These are phyloP conservation scores for Cryphonectria radicalis DNA, from an alignment of 2,329 filamentous ascomycete species.

Conservation along the genomic window DNA sequence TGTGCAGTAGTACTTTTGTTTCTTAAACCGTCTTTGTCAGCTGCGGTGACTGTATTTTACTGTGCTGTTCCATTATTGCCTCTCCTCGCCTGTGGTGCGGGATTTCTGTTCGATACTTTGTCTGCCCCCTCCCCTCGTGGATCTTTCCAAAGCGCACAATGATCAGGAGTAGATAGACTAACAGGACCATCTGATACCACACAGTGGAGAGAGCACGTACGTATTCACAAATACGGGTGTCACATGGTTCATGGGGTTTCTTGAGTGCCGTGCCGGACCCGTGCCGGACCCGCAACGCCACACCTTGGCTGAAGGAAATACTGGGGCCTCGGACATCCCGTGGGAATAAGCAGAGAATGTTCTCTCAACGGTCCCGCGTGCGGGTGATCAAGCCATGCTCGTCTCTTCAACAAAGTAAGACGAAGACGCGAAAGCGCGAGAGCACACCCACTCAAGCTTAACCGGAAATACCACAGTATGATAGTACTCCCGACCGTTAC, in stretches of 20 bases:
- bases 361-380: neutral
- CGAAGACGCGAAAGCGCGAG: constrained; percentile 3
- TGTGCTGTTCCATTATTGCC: neutral
- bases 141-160: neutral
- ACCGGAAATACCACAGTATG: neutral
- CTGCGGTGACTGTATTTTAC: no score
- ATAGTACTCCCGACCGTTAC: no score
- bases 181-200: no score
- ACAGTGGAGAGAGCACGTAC: neutral
- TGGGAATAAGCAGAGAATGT: neutral
- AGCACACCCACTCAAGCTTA: neutral
- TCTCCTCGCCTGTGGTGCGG: neutral
- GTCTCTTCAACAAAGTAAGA: neutral
- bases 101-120: neutral
- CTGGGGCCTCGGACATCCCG: neutral
- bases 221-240: neutral
- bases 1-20: no score
- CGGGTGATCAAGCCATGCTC: neutral
- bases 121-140: neutral
- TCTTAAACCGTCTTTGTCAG: no score
- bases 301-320: neutral
- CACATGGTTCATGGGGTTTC: neutral
- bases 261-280: neutral
- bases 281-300: neutral
- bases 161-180: neutral